A percentile compares a stretch with the other conserved stretches of the same genome.
Evolutionary conservation across 2,329 filamentous ascomycete genomes (phyloP).

Genomic region (Aurifilum marmelostoma): DNA sequence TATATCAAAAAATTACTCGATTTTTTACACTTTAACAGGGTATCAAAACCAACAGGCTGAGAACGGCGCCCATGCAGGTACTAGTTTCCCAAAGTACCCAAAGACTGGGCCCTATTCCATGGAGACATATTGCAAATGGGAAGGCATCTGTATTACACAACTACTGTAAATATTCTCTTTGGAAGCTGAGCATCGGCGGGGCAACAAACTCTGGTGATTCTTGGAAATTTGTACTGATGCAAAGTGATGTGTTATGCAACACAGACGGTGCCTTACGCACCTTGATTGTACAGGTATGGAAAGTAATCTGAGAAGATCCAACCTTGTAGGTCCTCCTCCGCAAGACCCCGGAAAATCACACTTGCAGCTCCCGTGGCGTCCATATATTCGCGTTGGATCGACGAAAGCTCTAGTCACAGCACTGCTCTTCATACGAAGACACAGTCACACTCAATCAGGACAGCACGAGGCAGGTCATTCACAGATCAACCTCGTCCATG

Average conservation of each 20-base stretch:
- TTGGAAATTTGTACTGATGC: neutral
- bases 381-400: neutral
- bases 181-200: too few relatives aligned
- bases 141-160: too few relatives aligned
- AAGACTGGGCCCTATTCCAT: too few relatives aligned
- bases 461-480: neutral
- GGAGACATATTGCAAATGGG: too few relatives aligned
- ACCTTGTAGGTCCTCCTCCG: neutral
- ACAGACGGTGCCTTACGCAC: neutral
- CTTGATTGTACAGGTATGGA: neutral
- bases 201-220: neutral
- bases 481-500: conserved; percentile 44
- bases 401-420: neutral
- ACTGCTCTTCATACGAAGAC: neutral
- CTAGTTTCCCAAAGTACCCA: neutral
- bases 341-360: neutral
- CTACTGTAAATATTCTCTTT: too few relatives aligned
- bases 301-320: neutral
- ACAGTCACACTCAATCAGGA: neutral
- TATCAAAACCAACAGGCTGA: neutral
- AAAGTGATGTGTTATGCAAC: neutral
- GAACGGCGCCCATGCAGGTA: neutral
- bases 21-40: neutral
- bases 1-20: neutral
- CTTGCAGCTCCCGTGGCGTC: neutral